Conservation (phyloP, 805 yeast genomes). For the Soucietia sequanensis region DNA sequence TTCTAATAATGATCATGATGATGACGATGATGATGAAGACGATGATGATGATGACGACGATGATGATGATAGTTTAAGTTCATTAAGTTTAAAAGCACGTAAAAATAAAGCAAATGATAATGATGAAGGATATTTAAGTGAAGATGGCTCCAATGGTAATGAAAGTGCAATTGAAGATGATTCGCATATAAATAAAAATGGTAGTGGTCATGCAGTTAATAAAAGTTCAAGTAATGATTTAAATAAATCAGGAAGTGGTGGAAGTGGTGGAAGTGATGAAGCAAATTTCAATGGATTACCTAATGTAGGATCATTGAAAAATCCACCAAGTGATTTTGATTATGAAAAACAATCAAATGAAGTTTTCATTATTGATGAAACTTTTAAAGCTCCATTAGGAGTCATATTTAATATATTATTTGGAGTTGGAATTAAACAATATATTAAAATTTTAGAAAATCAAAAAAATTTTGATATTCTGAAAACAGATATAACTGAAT, state of each 20-base stretch:
- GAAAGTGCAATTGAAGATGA: neutral
- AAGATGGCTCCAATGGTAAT: slow-evolving; percentile 2
- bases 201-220: too few species aligned
- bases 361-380: slow-evolving; percentile 52
- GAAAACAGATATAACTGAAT: slow-evolving; percentile 36
- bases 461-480: slow-evolving; percentile 66
- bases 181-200: neutral
- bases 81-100: slow-evolving; percentile 1
- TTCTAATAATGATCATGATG: slow-evolving; percentile 4
- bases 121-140: slow-evolving; percentile 2
- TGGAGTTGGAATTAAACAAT: slow-evolving; percentile 54
- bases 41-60: slow-evolving; percentile 3
- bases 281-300: slow-evolving; percentile 35
- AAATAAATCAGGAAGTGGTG: slow-evolving; percentile 1
- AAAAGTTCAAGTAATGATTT: neutral
- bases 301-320: slow-evolving; percentile 44
- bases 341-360: slow-evolving; percentile 50
- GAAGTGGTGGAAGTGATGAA: slow-evolving; percentile 1
- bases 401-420: slow-evolving; percentile 56
- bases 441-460: slow-evolving; percentile 46
- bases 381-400: slow-evolving; percentile 63
- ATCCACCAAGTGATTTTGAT: slow-evolving; percentile 48
- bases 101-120: slow-evolving; percentile 3
- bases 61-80: slow-evolving; percentile 6
- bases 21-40: slow-evolving; percentile 14